These are phyloP conservation scores for Berkeleyomyces rouxiae DNA, from an alignment of 2,329 filamentous ascomycete species.

Conservation along the genomic window DNA sequence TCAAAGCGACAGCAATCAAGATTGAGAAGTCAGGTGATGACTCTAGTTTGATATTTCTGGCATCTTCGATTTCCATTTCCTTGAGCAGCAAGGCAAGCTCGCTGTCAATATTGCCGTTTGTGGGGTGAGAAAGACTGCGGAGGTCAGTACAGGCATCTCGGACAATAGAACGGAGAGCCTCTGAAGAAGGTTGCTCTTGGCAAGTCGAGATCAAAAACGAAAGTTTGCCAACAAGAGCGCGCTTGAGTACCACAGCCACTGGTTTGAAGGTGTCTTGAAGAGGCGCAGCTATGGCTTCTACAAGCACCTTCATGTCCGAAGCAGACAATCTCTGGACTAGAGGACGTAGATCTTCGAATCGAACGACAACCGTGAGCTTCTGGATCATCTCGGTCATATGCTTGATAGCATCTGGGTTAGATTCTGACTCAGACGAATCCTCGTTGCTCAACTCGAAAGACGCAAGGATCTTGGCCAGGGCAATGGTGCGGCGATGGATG, in stretches of 20 bases:
- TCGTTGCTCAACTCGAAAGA: slow-evolving; percentile 21
- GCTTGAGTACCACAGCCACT: slow-evolving; percentile 13
- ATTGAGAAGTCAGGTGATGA: slow-evolving; percentile 13
- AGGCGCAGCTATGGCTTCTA: slow-evolving; percentile 23
- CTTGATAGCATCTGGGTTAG: not conserved
- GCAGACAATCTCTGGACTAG: slow-evolving; percentile 8
- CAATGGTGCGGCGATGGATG: slow-evolving; percentile 26
- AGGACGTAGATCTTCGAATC: slow-evolving; percentile 13
- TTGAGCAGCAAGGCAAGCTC: slow-evolving; percentile 6
- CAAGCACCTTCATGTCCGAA: slow-evolving; percentile 4
- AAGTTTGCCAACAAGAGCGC: slow-evolving; percentile 1
- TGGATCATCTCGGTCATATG: slow-evolving; percentile 11
- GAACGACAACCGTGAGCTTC: slow-evolving; percentile 6
- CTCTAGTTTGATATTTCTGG: slow-evolving; percentile 10
- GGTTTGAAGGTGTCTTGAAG: slow-evolving; percentile 22
- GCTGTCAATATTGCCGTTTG: slow-evolving; percentile 13
- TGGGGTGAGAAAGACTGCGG: slow-evolving; percentile 5
- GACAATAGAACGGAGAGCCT: slow-evolving; percentile 23
- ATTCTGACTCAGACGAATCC: not conserved
- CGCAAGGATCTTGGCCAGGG: slow-evolving; percentile 24
- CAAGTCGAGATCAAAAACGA: slow-evolving; percentile 29
- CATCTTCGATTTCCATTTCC: slow-evolving; percentile 3
- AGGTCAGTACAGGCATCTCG: slow-evolving; percentile 15
- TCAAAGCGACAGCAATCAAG: slow-evolving; percentile 9
- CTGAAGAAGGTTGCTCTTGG: slow-evolving; percentile 25